phyloP scores from a whole-genome alignment of 78 protist species.

The Pigoraptor vietnamica region DNA sequence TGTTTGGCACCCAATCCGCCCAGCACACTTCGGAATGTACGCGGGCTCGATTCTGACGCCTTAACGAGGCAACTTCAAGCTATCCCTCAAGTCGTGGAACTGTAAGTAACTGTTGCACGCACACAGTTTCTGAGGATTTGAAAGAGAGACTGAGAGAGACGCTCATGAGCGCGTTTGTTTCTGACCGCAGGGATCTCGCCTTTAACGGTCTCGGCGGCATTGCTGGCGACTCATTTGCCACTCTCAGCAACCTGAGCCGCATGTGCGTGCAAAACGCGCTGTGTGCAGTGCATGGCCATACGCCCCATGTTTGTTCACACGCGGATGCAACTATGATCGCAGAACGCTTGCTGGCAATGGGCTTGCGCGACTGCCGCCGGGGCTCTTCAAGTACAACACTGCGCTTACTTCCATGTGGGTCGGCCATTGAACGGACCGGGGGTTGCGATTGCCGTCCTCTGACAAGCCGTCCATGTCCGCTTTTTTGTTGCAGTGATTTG shows the following conservation, averaged over 20 bases:
- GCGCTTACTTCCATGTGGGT: not conserved
- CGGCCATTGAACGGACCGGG: too few relatives aligned
- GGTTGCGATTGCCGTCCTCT: not conserved
- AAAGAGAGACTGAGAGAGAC: too few relatives aligned
- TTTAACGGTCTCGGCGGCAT: not conserved
- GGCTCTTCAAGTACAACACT: not conserved
- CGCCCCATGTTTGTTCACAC: not conserved
- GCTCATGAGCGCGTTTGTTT: too few relatives aligned
- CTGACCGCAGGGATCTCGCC: not conserved
- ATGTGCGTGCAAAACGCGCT: too few relatives aligned
- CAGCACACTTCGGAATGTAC: too few relatives aligned
- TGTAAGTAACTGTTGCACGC: too few relatives aligned
- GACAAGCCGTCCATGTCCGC: not conserved
- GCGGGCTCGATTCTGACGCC: too few relatives aligned
- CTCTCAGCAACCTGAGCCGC: not conserved
- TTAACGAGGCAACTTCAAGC: too few relatives aligned
- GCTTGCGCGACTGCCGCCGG: not conserved
- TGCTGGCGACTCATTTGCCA: not conserved
- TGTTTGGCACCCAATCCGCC: too few relatives aligned
- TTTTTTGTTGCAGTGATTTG: not conserved
- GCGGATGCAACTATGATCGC: not conserved
- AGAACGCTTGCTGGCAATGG: not conserved
- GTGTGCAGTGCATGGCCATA: too few relatives aligned
- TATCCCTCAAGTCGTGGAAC: too few relatives aligned
- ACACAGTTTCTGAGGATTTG: too few relatives aligned